A percentile compares a stretch with the other conserved stretches of the same genome.
Evolutionary conservation across 768 basidiomycete species (phyloP).

Genomic region (Mycena chlorophos): DNA sequence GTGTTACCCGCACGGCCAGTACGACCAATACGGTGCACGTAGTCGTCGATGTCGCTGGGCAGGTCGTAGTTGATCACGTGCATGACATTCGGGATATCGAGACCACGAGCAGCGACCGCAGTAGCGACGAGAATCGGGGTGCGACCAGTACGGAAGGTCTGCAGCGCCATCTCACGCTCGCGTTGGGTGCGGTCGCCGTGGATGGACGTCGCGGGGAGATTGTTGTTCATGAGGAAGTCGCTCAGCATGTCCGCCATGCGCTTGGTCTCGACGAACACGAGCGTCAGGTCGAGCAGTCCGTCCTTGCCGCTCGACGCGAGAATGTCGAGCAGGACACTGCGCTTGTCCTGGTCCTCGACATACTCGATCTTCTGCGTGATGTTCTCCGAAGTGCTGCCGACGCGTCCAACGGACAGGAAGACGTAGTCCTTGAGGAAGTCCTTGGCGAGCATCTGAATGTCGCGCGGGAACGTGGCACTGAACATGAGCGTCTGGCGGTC

Average conservation of each 20-base stretch:
- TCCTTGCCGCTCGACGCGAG: conserved; percentile 73
- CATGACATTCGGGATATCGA: conserved; percentile 98
- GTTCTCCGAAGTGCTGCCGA: conserved; percentile 98
- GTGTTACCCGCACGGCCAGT: conserved; percentile 99
- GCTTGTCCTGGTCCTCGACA: conserved; percentile 96
- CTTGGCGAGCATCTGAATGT: conserved; percentile 94
- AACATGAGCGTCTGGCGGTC: conserved; percentile 99
- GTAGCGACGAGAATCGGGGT: conserved; percentile 98
- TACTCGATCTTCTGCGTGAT: conserved; percentile 99
- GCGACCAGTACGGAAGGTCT: conserved; percentile 92
- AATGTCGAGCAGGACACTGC: conserved; percentile 93
- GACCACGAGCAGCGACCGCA: conserved; percentile 96
- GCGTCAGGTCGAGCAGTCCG: conserved; percentile 66
- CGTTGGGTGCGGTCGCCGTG: conserved; percentile 98
- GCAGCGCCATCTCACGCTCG: conserved; percentile 93
- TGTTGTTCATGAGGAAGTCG: conserved; percentile 85
- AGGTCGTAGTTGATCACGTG: conserved; percentile 99
- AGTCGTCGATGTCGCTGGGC: conserved; percentile 97
- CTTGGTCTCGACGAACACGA: conserved; percentile 99
- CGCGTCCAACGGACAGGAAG: conserved; percentile 97
- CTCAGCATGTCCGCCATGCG: conserved; percentile 98
- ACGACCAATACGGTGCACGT: conserved; percentile 97
- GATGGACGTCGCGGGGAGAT: conserved; percentile 91
- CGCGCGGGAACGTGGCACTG: conserved; percentile 97
- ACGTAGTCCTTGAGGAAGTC: conserved; percentile 99